Evolutionary conservation across 2,329 filamentous ascomycete genomes (phyloP), one percentile per base, ranked within the genome.

Genomic region (Chrysoporthe cubensis): DNA sequence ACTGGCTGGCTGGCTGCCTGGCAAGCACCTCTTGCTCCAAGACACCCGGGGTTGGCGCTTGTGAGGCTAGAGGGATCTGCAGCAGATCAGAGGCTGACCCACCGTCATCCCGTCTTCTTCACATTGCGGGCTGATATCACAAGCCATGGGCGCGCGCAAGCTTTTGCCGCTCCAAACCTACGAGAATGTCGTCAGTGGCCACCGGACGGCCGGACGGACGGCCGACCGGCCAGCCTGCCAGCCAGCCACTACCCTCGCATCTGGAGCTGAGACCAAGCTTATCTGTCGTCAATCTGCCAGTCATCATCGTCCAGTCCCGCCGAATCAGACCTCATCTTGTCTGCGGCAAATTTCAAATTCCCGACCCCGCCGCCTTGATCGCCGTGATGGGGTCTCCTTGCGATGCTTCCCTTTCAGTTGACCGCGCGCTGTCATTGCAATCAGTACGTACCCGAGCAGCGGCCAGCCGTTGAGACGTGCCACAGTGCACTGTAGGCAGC

Each of bases 261-360:
- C 32, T 14, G 18, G 32, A 6, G 3, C 34, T 16, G 61, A 42
- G 37, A 57, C 32, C 46, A 67, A 69, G 65, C 65, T 64, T 62
- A 69, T 64, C 67, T 69, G 50, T 65, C 62, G 65, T 65, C 65
- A 65, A 69, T 69, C 67, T 69, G 59, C 57, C 56, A 61, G 61
- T 48, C 50, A 61, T 48, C 50, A 61, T 56, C 42, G 42, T 62
- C 61, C 54, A 26, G 42, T 64, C 50, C 62, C 50, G 14, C 32
- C 43, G 58, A 26, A 26, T 42, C 14, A 46, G 43, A 6, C 26
- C 3, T 37, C 13, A 21, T 34, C 42, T 42, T 61, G 40, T 26
- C 42, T 61, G 59, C 48, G 59, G 59, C 59, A 48, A 48, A 61
- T 32, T 48, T 26, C 34, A 48, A 34, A 61, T 61, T 26, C 59